phyloP scores from a whole-genome alignment of 441 rosid genomes.

The Populus hybrid region DNA sequence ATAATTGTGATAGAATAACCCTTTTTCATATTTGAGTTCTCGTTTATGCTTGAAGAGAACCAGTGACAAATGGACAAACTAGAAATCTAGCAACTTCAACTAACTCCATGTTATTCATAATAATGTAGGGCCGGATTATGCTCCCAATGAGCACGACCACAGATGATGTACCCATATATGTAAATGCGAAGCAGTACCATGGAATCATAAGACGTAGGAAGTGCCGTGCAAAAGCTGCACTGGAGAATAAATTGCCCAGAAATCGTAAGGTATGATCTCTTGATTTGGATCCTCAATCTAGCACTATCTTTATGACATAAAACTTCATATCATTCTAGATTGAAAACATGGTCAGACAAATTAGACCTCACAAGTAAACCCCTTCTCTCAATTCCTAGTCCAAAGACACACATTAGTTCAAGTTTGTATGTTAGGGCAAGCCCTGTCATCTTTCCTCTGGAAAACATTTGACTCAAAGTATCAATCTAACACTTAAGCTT shows the following conservation, averaged over 20 bases:
- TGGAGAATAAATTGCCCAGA: slow-evolving; percentile 44
- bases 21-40: neutral
- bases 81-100: neutral
- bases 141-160: slow-evolving; percentile 68
- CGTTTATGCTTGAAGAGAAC: neutral
- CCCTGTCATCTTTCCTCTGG: neutral
- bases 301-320: neutral
- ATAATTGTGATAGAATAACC: neutral
- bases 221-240: slow-evolving; percentile 80
- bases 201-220: slow-evolving; percentile 81
- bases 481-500: neutral
- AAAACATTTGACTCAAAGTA: neutral
- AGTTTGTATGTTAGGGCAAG: neutral
- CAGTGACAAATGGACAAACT: neutral
- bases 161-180: slow-evolving; percentile 79
- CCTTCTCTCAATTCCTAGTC: neutral
- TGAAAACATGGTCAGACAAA: neutral
- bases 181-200: slow-evolving; percentile 23
- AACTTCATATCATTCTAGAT: neutral
- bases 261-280: slow-evolving; percentile 57
- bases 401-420: neutral
- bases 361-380: neutral
- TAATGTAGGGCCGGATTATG: slow-evolving; percentile 62
- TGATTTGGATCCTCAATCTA: neutral
- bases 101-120: slow-evolving; percentile 9